These are phyloP conservation scores for Leccinum ponderosum DNA, from an alignment of 1,284 basidiomycete genomes.

Conservation along the genomic window DNA sequence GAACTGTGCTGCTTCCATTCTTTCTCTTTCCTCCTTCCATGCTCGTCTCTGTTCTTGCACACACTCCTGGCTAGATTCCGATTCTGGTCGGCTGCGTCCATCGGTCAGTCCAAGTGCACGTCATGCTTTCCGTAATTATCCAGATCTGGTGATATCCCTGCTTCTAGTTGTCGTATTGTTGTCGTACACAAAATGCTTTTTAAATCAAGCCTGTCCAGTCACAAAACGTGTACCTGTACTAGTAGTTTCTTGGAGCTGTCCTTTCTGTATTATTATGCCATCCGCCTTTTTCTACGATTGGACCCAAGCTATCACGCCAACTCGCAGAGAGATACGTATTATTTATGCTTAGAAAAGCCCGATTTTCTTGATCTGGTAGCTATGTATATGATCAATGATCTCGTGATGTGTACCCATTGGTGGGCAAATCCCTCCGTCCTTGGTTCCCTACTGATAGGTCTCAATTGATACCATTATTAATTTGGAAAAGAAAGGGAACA, in stretches of 20 bases:
- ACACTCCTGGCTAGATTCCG: conserved; percentile 15
- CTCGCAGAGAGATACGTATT: conserved; percentile 5
- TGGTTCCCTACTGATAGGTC: conserved; percentile 9
- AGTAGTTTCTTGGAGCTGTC: conserved; percentile 29
- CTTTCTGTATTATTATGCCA: conserved; percentile 29
- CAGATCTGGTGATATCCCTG: conserved; percentile 14
- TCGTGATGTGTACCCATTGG: conserved; percentile 13
- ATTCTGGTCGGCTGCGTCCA: conserved; percentile 9
- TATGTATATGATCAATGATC: conserved; percentile 25
- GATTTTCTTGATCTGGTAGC: conserved; percentile 26
- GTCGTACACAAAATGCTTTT: conserved; percentile 25
- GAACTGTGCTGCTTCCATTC: conserved; percentile 12
- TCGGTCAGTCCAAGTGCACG: conserved; percentile 4
- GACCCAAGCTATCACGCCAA: conserved; percentile 4
- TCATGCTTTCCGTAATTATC: conserved; percentile 18
- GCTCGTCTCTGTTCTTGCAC: conserved; percentile 21
- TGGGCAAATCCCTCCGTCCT: conserved; percentile 20
- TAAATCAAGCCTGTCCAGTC: conserved; percentile 11
- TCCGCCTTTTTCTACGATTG: conserved; percentile 17
- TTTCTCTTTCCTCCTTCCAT: not conserved
- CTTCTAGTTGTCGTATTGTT: conserved; percentile 23
- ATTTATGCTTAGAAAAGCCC: conserved; percentile 28
- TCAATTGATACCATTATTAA: conserved; percentile 7
- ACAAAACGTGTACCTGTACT: conserved; percentile 24
- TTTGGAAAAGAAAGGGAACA: conserved; percentile 5